phyloP scores from a whole-genome alignment of 2,329 filamentous ascomycete genomes.

The Emergomyces africanus region DNA sequence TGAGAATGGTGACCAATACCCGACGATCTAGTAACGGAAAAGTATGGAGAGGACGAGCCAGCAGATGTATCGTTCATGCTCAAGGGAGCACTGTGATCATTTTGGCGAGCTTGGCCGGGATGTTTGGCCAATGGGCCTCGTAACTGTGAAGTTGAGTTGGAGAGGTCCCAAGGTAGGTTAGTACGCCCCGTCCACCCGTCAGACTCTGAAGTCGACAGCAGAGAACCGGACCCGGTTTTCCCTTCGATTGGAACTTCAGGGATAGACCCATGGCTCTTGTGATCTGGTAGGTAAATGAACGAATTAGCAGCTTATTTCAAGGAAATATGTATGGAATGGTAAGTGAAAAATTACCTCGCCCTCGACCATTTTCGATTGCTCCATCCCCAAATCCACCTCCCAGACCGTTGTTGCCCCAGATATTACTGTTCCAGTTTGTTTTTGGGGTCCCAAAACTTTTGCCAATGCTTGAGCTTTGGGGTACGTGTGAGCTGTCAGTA shows the following conservation, averaged over 20 bases:
- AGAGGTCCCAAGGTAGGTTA: conserved; percentile 46
- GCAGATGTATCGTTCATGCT: conserved; percentile 23
- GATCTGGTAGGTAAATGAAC: neutral
- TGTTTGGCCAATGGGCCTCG: conserved; percentile 36
- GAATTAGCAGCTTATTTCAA: neutral
- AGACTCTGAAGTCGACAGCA: conserved; percentile 56
- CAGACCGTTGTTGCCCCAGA: conserved; percentile 37
- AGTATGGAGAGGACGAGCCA: conserved; percentile 35
- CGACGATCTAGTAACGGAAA: conserved; percentile 31
- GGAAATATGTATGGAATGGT: neutral
- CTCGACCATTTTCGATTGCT: conserved; percentile 33
- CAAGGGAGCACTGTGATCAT: conserved; percentile 26
- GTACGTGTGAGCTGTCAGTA: conserved; percentile 21
- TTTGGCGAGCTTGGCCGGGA: conserved; percentile 43
- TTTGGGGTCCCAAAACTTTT: conserved; percentile 34
- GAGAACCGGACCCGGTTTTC: conserved; percentile 56
- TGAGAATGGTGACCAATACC: conserved; percentile 32
- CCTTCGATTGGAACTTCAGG: conserved; percentile 31
- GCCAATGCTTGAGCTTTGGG: conserved; percentile 28
- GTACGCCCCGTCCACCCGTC: conserved; percentile 46
- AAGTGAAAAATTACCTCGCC: conserved; percentile 33
- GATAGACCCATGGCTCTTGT: conserved; percentile 14
- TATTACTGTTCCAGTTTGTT: conserved; percentile 34
- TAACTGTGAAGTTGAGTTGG: conserved; percentile 34
- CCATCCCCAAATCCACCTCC: conserved; percentile 35